Percentiles rank a stretch among this genome's conserved stretches.
Conservation (phyloP, 768 basidiomycete species). For the Cystofilobasidium bisporidii region DNA sequence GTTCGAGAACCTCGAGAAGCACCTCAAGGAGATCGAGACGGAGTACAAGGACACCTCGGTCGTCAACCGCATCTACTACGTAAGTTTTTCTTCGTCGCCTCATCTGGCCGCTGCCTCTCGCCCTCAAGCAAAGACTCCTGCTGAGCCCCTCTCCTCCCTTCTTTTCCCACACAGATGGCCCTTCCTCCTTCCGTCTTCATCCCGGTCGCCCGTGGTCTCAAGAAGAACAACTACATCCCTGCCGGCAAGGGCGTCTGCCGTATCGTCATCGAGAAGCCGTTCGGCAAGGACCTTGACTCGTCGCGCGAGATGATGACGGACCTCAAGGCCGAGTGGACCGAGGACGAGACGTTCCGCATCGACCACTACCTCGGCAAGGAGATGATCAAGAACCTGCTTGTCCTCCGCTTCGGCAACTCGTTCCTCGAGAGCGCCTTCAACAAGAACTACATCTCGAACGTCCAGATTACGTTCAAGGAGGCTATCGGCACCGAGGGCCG, state of each 20-base stretch:
- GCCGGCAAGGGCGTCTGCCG: constrained; percentile 64
- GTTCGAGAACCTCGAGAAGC: constrained; percentile 65
- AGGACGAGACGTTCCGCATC: constrained; percentile 97
- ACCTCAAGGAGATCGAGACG: constrained; percentile 68
- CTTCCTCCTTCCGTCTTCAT: constrained; percentile 96
- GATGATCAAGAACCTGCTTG: constrained; percentile 98
- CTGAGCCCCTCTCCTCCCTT: not conserved
- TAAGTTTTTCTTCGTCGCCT: not conserved
- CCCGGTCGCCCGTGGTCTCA: constrained; percentile 72
- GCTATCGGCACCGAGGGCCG: constrained; percentile 99
- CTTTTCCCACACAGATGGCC: constrained; percentile 49
- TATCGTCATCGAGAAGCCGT: constrained; percentile 96
- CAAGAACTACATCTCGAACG: constrained; percentile 88
- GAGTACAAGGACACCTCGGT: constrained; percentile 51
- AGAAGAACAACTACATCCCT: constrained; percentile 62
- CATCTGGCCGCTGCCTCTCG: not conserved
- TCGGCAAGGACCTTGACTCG: constrained; percentile 85
- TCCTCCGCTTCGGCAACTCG: constrained; percentile 88
- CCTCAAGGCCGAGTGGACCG: constrained; percentile 79
- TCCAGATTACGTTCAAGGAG: constrained; percentile 99
- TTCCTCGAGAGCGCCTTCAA: constrained; percentile 85
- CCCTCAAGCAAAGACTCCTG: no score
- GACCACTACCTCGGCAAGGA: constrained; percentile 99
- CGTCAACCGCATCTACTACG: constrained; percentile 71
- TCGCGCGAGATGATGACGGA: constrained; percentile 65